Evolutionary conservation across 345 rosid genomes (phyloP).

Genomic region (Corchorus olitorius): DNA sequence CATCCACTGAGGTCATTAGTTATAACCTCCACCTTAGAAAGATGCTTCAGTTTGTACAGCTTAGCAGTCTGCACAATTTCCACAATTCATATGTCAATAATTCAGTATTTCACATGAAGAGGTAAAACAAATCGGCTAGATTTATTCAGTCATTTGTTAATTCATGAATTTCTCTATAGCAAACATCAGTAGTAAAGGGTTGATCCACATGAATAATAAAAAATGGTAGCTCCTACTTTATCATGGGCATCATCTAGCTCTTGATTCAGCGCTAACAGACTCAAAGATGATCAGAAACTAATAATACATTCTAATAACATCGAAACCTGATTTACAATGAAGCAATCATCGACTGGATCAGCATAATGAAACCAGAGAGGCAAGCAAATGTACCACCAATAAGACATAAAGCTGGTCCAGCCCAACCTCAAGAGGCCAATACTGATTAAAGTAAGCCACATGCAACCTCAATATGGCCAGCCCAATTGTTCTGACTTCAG

Average conservation of each 20-base stretch:
- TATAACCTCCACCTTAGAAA: constrained; percentile 90
- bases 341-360: constrained; percentile 4
- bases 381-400: not conserved
- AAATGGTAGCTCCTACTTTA: not conserved
- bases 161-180: not conserved
- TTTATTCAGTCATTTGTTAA: not conserved
- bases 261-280: not conserved
- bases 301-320: not conserved
- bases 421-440: not conserved
- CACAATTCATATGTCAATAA: constrained; percentile 24
- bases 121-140: not conserved
- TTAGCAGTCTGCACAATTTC: constrained; percentile 75
- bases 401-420: not conserved
- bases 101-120: not conserved
- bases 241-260: not conserved
- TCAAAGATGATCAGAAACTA: not conserved
- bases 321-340: not conserved
- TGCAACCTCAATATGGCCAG: not conserved
- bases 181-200: not conserved
- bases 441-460: not conserved
- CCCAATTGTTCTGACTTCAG: not conserved
- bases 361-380: not conserved
- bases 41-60: constrained; percentile 94
- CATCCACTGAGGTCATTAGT: constrained; percentile 96
- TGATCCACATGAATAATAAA: constrained; percentile 5